Conservation (phyloP, 2,329 filamentous ascomycete genomes). For the Colletotrichum liriopes region DNA sequence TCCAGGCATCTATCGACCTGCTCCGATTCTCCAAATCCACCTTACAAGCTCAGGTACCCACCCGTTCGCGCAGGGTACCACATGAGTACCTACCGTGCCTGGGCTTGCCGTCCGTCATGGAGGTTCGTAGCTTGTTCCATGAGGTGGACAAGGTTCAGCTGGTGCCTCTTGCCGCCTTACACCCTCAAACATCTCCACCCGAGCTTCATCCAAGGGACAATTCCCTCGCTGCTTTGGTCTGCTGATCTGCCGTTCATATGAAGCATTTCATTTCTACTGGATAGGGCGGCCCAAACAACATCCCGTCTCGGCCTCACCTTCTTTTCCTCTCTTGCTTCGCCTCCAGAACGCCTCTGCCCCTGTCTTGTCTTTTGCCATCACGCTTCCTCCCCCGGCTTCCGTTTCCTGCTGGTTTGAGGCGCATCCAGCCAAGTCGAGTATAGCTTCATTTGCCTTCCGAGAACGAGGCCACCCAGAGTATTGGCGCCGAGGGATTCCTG, state of each 20-base stretch:
- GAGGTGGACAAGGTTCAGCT: neutral
- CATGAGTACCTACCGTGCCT: neutral
- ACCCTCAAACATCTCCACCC: neutral
- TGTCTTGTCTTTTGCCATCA: neutral
- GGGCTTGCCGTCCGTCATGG: neutral
- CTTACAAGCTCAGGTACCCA: too few species aligned
- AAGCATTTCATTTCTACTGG: neutral
- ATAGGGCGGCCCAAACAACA: neutral
- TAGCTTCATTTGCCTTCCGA: neutral
- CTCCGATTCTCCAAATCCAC: neutral
- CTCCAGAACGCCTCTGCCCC: neutral
- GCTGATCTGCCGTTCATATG: neutral
- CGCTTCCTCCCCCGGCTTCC: too few species aligned
- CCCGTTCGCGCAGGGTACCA: too few species aligned
- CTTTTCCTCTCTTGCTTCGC: neutral
- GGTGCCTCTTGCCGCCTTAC: conserved; percentile 3
- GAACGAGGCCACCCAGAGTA: neutral
- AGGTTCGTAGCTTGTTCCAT: neutral
- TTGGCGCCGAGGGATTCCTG: neutral
- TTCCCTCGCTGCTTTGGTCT: neutral
- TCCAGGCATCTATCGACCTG: neutral
- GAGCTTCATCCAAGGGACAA: conserved; percentile 25
- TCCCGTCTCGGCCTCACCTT: neutral
- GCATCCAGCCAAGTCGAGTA: neutral
- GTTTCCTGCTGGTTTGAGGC: neutral